Conservation (phyloP, 805 yeast species). For the Barnettozyma populi region DNA sequence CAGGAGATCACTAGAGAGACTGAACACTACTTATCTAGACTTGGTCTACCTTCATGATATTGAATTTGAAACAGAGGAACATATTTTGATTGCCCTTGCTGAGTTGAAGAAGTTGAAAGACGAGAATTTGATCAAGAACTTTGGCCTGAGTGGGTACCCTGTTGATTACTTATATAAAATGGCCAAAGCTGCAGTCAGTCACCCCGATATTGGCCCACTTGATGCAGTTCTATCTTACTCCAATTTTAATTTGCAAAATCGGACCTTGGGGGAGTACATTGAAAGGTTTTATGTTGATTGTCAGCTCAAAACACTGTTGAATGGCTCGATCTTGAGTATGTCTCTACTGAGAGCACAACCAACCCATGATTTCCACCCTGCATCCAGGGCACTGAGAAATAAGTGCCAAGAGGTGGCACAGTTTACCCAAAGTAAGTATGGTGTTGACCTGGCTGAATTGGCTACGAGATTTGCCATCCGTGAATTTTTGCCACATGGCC, state of each 20-base stretch:
- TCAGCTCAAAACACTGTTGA: slow-evolving; percentile 53
- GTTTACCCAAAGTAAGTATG: slow-evolving; percentile 23
- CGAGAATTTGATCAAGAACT: slow-evolving; percentile 54
- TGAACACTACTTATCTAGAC: slow-evolving; percentile 67
- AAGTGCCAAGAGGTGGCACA: slow-evolving; percentile 39
- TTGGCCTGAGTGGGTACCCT: slow-evolving; percentile 89
- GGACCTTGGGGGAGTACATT: slow-evolving; percentile 40
- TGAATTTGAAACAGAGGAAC: slow-evolving; percentile 61
- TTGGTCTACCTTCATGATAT: slow-evolving; percentile 84
- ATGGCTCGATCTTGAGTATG: slow-evolving; percentile 88
- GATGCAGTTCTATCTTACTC: slow-evolving; percentile 78
- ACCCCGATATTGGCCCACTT: slow-evolving; percentile 49
- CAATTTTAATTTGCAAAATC: slow-evolving; percentile 79
- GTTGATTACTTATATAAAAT: slow-evolving; percentile 57
- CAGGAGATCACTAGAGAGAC: slow-evolving; percentile 57
- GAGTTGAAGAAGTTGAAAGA: slow-evolving; percentile 55
- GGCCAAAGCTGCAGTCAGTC: slow-evolving; percentile 33
- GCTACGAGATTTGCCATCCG: slow-evolving; percentile 73
- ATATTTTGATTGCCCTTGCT: slow-evolving; percentile 55
- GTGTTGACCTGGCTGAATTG: slow-evolving; percentile 71
- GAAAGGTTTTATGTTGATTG: slow-evolving; percentile 46
- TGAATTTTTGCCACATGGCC: slow-evolving; percentile 35
- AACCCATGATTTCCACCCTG: slow-evolving; percentile 81
- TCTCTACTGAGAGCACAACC: slow-evolving; percentile 64
- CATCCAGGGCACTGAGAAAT: slow-evolving; percentile 47